phyloP scores from a whole-genome alignment of 2,329 filamentous ascomycete species.

The Penicillium sp. region DNA sequence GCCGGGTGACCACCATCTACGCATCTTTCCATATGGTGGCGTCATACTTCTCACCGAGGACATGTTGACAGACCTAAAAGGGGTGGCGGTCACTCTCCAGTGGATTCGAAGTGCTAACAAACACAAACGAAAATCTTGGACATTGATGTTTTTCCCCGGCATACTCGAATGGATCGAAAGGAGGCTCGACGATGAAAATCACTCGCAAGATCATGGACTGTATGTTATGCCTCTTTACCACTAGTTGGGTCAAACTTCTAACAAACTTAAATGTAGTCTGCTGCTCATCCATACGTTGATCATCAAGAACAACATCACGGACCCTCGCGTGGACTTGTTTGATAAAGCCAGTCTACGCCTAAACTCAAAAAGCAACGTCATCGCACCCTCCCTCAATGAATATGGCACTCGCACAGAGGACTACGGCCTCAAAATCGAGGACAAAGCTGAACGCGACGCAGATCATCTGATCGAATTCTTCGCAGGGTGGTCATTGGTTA shows the following conservation, averaged over 20 bases:
- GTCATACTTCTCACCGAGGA: conserved; percentile 44
- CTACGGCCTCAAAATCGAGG: conserved; percentile 21
- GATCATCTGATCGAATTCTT: conserved; percentile 42
- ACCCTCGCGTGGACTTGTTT: conserved; percentile 10
- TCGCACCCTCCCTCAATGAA: conserved; percentile 30
- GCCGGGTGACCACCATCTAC: conserved; percentile 27
- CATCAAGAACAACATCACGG: conserved; percentile 22
- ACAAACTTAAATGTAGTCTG: conserved; percentile 4
- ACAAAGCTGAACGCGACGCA: conserved; percentile 30
- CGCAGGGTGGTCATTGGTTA: conserved; percentile 37
- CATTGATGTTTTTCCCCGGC: conserved; percentile 40
- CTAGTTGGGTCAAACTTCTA: neutral
- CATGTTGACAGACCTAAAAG: conserved; percentile 29
- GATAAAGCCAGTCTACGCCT: conserved; percentile 20
- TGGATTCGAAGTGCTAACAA: conserved; percentile 35
- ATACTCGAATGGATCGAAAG: conserved; percentile 35
- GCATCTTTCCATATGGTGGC: conserved; percentile 39
- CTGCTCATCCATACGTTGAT: conserved; percentile 21
- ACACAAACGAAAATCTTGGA: conserved; percentile 33
- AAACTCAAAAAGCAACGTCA: conserved; percentile 25
- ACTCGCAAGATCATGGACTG: conserved; percentile 1
- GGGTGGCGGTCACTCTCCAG: conserved; percentile 32
- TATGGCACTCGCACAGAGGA: conserved; percentile 31
- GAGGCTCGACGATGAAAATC: conserved; percentile 18
- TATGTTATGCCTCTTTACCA: neutral